Base-by-base conservation (phyloP, 805 yeast species). In the Cyberlindnera mycetangii region DNA sequence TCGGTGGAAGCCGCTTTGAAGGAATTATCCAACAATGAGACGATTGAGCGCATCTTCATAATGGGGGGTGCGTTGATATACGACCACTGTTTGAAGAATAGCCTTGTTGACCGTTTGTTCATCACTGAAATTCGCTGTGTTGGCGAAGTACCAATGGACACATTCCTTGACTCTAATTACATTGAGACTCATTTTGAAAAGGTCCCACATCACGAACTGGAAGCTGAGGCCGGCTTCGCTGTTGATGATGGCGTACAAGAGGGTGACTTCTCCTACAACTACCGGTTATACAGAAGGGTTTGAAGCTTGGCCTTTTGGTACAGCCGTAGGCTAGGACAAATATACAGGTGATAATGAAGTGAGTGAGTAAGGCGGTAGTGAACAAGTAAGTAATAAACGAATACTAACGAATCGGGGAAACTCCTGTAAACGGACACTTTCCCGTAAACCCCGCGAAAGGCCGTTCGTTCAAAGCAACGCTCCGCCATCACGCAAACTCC, bases 41-140 rank as follows among this genome's bases (percentile, higher is more conserved):
- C 56, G 2, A 60, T 83, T 17, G 85, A 79, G 39, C 76, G 78
- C 38, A 72, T 93, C 1, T 93, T 81, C 58, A 75, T 93, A 20
- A 92, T 93, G 50, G 99, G 99, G 3, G 99, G 99, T 1, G 93
- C 90, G 0, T 90, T 90, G 60, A 70, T 93, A 8, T 93, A 93
- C 66, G 74, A 78, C 41, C 71, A 78, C 32, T 71, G 81, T 12
- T 43, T 66, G 42, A 7, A 3, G 65, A 15, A 77, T 80, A 2
- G 75, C 73, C 38, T 67, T 10, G 79, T 83, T 1, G 75, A 75
- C 37, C 72, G 79, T 22, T 64, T 88, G 39, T 71, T 87, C 20
- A 61, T 90, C 14, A 89, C 97, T 0, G 90, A 88, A 58, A 75
- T 90, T 24, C 54, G 61, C 3, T 60, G 63, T n/a, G 56, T 58